Percentiles rank a stretch among this genome's conserved stretches.
These are phyloP conservation scores for Yarrowia sp. DNA, from an alignment of 805 yeast genomes.

Conservation along the genomic window DNA sequence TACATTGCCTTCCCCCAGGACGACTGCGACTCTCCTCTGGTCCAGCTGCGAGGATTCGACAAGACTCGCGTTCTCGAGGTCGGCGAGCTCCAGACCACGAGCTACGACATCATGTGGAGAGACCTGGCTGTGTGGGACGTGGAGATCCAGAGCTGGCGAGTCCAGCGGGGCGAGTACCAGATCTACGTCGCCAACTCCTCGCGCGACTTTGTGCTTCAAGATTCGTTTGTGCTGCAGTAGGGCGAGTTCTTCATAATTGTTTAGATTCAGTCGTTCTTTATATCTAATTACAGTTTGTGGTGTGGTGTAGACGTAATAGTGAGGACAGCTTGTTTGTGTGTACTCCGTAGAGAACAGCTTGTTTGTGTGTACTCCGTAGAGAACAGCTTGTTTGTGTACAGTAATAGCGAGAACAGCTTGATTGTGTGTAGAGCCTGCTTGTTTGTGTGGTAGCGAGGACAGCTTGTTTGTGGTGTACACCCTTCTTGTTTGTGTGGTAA, in stretches of 20 bases:
- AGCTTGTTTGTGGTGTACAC: no score
- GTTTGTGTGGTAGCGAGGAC: no score
- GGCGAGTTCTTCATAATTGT: neutral
- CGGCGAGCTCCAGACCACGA: conserved; percentile 35
- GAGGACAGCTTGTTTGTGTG: no score
- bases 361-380: no score
- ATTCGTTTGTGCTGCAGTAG: neutral
- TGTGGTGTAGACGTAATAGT: no score
- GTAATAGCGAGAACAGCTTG: no score
- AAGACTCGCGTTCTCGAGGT: conserved; percentile 50
- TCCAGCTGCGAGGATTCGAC: conserved; percentile 56
- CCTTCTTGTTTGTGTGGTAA: no score
- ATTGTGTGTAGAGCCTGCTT: no score
- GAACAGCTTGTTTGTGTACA: no score
- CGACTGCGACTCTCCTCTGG: conserved; percentile 50
- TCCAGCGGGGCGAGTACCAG: conserved; percentile 54
- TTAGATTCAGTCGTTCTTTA: no score
- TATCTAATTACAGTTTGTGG: no score
- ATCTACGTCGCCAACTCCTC: conserved; percentile 47
- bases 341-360: no score
- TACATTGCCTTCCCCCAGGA: conserved; percentile 48
- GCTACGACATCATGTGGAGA: conserved; percentile 49
- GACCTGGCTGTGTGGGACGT: conserved; percentile 60
- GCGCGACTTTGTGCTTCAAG: conserved; percentile 24
- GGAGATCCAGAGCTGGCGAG: conserved; percentile 55